These are phyloP conservation scores for carrot (Daucus carota) DNA, from an alignment of 129 eudicot species.

Conservation along the genomic window DNA sequence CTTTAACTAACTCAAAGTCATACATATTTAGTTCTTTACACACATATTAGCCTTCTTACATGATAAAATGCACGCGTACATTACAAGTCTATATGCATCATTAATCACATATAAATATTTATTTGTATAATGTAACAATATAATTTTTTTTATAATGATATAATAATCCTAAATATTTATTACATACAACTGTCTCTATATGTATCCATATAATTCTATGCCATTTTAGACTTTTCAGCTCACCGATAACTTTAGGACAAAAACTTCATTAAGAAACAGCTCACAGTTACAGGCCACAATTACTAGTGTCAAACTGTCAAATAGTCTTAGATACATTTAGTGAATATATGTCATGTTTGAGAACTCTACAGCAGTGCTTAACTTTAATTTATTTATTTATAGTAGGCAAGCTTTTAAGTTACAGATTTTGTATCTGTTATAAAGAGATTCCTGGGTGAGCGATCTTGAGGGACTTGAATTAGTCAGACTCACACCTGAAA, in stretches of 20 bases:
- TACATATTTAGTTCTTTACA: neutral
- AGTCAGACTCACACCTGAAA: neutral
- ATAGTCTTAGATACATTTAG: neutral
- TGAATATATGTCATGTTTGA: neutral
- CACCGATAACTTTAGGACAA: neutral
- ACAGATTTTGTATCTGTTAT: too few relatives aligned
- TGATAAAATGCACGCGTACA: neutral
- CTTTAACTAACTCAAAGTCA: neutral
- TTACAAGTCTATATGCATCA: neutral
- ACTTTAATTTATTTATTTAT: too few relatives aligned
- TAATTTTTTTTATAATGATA: neutral
- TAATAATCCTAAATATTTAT: neutral
- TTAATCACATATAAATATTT: neutral
- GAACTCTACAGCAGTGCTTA: neutral
- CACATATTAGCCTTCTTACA: neutral
- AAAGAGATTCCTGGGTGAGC: too few relatives aligned
- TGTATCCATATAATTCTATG: neutral
- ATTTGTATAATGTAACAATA: neutral
- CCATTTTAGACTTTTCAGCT: neutral
- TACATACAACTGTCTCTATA: neutral
- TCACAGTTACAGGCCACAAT: neutral
- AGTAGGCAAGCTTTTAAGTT: too few relatives aligned
- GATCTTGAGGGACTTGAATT: neutral
- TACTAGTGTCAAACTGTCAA: neutral
- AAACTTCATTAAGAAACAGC: neutral